phyloP scores from a whole-genome alignment of 179 eudicot genomes.

The Vitellaria paradoxa region DNA sequence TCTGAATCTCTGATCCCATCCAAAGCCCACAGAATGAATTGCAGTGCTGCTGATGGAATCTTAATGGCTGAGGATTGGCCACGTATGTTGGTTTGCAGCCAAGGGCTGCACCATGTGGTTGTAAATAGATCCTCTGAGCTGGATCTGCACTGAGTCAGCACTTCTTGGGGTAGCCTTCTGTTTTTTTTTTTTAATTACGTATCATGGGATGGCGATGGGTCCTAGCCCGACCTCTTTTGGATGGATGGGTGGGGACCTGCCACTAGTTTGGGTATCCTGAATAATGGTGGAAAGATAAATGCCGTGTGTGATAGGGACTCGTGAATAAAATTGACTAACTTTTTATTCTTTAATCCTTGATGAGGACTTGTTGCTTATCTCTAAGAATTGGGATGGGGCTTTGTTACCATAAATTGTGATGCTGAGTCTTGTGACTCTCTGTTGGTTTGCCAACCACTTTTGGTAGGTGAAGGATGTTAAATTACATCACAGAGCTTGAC shows the following conservation, averaged over 20 bases:
- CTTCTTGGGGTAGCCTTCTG: background rate
- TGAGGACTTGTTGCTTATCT: background rate
- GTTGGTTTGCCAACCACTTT: too few species aligned
- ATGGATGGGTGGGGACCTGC: background rate
- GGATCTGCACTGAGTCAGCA: background rate
- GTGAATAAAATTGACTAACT: background rate
- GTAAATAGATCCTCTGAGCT: conserved; percentile 25
- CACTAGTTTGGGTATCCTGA: background rate
- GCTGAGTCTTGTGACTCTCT: too few species aligned
- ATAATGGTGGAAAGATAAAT: conserved; percentile 3
- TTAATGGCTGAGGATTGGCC: conserved; percentile 23
- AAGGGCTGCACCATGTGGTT: conserved; percentile 27
- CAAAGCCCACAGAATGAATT: background rate
- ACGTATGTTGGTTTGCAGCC: conserved; percentile 28
- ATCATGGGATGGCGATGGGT: background rate
- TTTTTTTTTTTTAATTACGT: background rate
- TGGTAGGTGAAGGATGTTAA: too few species aligned
- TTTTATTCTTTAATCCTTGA: background rate
- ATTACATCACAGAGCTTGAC: too few species aligned
- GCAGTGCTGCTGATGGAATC: background rate
- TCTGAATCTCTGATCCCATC: conserved; percentile 5
- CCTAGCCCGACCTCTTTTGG: background rate
- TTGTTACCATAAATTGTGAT: background rate
- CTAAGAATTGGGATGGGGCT: background rate
- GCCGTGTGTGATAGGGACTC: background rate